Conservation (phyloP, 495 filamentous ascomycete genomes). For the Penicillium lividum region DNA sequence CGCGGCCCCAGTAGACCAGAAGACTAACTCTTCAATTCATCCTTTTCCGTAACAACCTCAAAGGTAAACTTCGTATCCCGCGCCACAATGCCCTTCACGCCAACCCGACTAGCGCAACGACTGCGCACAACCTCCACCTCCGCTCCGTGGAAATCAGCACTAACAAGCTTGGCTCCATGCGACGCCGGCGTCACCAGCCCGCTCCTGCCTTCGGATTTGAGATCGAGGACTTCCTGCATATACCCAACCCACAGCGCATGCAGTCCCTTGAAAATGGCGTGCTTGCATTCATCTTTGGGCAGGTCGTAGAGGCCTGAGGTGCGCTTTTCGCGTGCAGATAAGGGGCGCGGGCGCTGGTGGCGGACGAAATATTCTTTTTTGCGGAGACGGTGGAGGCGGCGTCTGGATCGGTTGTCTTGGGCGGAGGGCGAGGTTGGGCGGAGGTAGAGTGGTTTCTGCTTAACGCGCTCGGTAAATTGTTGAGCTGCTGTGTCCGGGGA, state of each 20-base stretch:
- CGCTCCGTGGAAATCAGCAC: slow-evolving; percentile 90
- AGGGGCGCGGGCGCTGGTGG: slow-evolving; percentile 68
- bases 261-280: slow-evolving; percentile 73
- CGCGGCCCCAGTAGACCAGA: not conserved
- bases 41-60: slow-evolving; percentile 70
- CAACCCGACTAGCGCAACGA: slow-evolving; percentile 77
- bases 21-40: slow-evolving; percentile 61
- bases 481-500: slow-evolving; percentile 63
- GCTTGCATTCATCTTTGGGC: slow-evolving; percentile 65
- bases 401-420: slow-evolving; percentile 63
- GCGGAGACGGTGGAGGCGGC: slow-evolving; percentile 58
- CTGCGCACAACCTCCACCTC: slow-evolving; percentile 80
- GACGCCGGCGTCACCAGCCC: slow-evolving; percentile 49
- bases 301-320: slow-evolving; percentile 70
- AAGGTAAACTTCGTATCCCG: slow-evolving; percentile 86
- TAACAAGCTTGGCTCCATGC: slow-evolving; percentile 67
- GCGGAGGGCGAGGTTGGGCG: slow-evolving; percentile 65
- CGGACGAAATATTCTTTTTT: slow-evolving; percentile 56
- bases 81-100: slow-evolving; percentile 80
- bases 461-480: slow-evolving; percentile 80
- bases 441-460: slow-evolving; percentile 79
- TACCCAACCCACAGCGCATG: slow-evolving; percentile 81
- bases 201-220: slow-evolving; percentile 39
- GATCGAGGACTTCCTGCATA: slow-evolving; percentile 69
- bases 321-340: slow-evolving; percentile 81